Percentiles rank a stretch among this genome's conserved stretches.
Evolutionary conservation across 495 filamentous ascomycete species (phyloP).

Genomic region (Penicillium odoratum): DNA sequence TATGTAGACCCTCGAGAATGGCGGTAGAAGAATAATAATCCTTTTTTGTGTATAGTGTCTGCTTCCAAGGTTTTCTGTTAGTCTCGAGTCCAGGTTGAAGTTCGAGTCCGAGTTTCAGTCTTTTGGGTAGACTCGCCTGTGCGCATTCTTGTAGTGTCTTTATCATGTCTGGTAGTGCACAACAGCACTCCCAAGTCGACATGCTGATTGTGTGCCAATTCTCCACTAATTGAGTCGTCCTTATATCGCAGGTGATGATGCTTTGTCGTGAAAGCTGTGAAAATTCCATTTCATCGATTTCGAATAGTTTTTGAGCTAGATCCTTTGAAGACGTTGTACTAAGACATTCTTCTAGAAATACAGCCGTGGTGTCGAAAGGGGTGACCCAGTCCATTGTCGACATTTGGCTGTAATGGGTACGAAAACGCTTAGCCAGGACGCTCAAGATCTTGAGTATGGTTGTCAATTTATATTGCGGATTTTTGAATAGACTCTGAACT

Average conservation of each 20-base stretch:
- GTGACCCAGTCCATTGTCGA: constrained; percentile 37
- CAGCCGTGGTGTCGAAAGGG: constrained; percentile 31
- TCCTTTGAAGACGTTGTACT: constrained; percentile 31
- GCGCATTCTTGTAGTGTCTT: constrained; percentile 37
- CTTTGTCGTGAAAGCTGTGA: constrained; percentile 23
- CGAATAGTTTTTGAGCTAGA: constrained; percentile 32
- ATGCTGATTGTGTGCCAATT: constrained; percentile 37
- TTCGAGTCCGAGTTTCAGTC: too few relatives aligned
- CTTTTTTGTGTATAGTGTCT: constrained; percentile 30
- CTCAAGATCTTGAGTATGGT: constrained; percentile 38
- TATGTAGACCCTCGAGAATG: constrained; percentile 36
- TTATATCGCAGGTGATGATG: constrained; percentile 22
- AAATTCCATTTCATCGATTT: constrained; percentile 32
- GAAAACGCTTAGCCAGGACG: constrained; percentile 37
- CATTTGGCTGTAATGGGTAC: constrained; percentile 36
- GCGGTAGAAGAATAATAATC: constrained; percentile 43
- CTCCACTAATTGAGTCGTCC: constrained; percentile 16
- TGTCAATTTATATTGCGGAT: constrained; percentile 31
- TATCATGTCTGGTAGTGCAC: constrained; percentile 36
- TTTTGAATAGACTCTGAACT: constrained; percentile 39
- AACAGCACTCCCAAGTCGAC: constrained; percentile 45
- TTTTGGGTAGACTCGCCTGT: constrained; percentile 24
- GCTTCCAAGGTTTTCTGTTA: not conserved
- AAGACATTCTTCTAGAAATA: constrained; percentile 37
- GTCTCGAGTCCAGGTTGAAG: too few relatives aligned